Evolutionary conservation across 1,139 yeast genomes (phyloP), one percentile per base, ranked within the genome.

Genomic region (Geotrichum klebahnii): DNA sequence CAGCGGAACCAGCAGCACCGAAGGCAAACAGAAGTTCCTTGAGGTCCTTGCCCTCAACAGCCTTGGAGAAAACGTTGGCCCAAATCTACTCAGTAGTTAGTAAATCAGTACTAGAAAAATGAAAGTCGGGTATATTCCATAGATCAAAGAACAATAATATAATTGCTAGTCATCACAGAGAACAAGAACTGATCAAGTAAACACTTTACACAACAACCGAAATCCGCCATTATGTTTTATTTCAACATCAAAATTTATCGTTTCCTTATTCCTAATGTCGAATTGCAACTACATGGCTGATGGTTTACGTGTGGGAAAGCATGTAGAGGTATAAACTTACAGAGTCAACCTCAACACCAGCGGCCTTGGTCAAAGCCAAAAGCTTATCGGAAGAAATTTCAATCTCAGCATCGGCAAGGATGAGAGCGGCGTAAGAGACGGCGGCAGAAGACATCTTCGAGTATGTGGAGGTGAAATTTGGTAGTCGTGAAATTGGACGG

Each of bases 51-150:
- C 97, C 97, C 76, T 84, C 95, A 70, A 92, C 82, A 72, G 97
- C 97, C 80, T 87, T 85, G 69, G 97, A 94, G 79, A 78, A 92
- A 69, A 86, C 81, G 69, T 87, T 89, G 70, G 96, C 87, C 97
- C 97, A 90, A 78, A 87, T 80, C 76, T 75, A 61, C n/a, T n/a
- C n/a, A 59, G 38, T 12, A 31, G 46, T 42, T 42, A 42, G 46
- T n/a, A n/a, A n/a, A n/a, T n/a, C n/a, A n/a, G n/a, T n/a, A n/a
- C n/a, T n/a, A n/a, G n/a, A n/a, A n/a, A n/a, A n/a, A n/a, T n/a
- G n/a, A n/a, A n/a, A n/a, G n/a, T n/a, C n/a, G n/a, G n/a, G n/a
- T n/a, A n/a, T n/a, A n/a, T n/a, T n/a, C n/a, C n/a, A n/a, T n/a
- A n/a, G n/a, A n/a, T n/a, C n/a, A n/a, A n/a, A n/a, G n/a, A n/a